Evolutionary conservation across 768 basidiomycete genomes (phyloP), one percentile per base, ranked within the genome.

Genomic region (Pulveroboletus frians): DNA sequence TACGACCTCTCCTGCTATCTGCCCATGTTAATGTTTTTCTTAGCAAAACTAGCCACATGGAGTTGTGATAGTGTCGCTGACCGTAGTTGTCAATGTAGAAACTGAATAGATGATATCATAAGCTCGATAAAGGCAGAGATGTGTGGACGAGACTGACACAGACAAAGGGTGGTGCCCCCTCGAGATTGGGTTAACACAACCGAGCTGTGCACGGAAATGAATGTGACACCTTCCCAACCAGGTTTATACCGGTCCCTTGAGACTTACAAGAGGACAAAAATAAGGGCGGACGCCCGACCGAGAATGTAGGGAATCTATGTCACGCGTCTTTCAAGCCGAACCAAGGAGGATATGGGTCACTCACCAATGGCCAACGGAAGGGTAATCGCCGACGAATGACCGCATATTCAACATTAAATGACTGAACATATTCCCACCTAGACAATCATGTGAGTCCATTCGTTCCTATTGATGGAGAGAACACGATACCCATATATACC

Each of bases 361-460:
- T 63, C 39, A 66, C 64, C 35, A 66, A 21, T 2, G 54, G 15
- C 51, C 39, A 48, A 14, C 47, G 61, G 11, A 63, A 56, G 17
- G 56, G 2, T 5, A 58, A 13, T 27, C 49, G 55, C 3, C 53
- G 36, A n/a, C 39, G 39, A 32, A 64, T 21, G 31, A 64, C 14
- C 0, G 39, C 49, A 4, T 17, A 51, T 53, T 64, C 63, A 2
- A 66, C 26, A 9, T 36, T 32, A 6, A 46, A 35, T 4, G 64
- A 53, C n/a, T 41, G 45, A 1, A 57, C 0, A 21, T 61, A 65
- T 34, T 61, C 54, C 63, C 63, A 65, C 8, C 63, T 65, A 37
- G 21, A 43, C 1, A 26, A 13, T 2, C 10, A 7, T 17, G 29
- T 49, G 4, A 49, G 47, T 31, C 5, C 2, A 18, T 4, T 32